Percentiles rank a stretch among this genome's conserved stretches.
Evolutionary conservation across 495 filamentous ascomycete species (phyloP).

Genomic region (Cenococcum geophilum): DNA sequence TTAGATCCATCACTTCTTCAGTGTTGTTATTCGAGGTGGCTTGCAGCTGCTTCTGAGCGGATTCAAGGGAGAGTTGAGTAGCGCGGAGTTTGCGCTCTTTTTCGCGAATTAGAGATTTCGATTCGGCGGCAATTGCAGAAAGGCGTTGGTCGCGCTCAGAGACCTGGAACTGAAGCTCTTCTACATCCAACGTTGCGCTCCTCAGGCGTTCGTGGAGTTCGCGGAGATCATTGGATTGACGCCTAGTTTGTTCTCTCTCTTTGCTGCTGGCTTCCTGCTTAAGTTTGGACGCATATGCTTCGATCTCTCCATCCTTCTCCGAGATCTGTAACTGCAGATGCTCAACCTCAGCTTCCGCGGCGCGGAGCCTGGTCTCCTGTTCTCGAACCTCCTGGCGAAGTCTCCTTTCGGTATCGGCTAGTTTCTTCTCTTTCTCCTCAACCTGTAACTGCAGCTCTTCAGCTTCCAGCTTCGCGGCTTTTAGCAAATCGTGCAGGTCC

Average conservation of each 20-base stretch:
- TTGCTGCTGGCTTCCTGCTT: background rate
- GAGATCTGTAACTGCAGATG: conserved; percentile 22
- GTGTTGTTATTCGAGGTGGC: conserved; percentile 3
- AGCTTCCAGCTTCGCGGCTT: conserved; percentile 59
- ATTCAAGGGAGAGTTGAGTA: conserved; percentile 8
- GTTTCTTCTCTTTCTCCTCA: conserved; percentile 17
- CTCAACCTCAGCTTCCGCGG: conserved; percentile 27
- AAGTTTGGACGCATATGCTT: background rate
- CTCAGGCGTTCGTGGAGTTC: conserved; percentile 14
- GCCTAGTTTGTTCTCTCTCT: background rate
- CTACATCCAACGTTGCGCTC: conserved; percentile 15
- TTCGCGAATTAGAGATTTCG: conserved; percentile 12
- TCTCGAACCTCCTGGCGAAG: conserved; percentile 19
- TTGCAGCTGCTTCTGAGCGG: conserved; percentile 7
- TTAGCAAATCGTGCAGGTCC: conserved; percentile 61
- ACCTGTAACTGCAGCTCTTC: conserved; percentile 53
- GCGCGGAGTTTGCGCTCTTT: conserved; percentile 31
- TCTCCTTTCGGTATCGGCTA: conserved; percentile 33
- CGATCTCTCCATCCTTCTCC: conserved; percentile 22
- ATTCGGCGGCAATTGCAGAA: background rate
- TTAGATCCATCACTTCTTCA: conserved; percentile 12
- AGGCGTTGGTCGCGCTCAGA: conserved; percentile 19
- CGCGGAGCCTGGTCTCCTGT: conserved; percentile 17
- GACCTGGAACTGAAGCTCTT: conserved; percentile 19
- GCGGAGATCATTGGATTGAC: conserved; percentile 7